phyloP scores from a whole-genome alignment of 306 rosid genomes.

The Pterocarpus macrocarpus region DNA sequence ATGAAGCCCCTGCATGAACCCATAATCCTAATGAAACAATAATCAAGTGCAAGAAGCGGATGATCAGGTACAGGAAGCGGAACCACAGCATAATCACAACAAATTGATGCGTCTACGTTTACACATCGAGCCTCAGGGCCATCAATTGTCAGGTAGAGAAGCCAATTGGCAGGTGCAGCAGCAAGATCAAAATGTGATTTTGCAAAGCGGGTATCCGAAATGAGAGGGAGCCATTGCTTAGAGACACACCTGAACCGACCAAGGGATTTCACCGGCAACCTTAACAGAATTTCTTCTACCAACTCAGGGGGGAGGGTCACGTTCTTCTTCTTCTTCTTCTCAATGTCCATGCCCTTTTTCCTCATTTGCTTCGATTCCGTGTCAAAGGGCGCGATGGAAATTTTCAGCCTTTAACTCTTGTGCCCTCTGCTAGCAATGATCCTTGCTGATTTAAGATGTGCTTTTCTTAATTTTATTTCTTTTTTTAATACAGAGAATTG shows the following conservation, averaged over 20 bases:
- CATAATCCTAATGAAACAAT: not conserved
- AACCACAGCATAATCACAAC: not conserved
- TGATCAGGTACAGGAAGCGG: too few species aligned
- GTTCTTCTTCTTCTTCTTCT: not conserved
- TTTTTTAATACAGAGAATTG: too few species aligned
- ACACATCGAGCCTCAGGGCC: not conserved
- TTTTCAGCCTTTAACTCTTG: too few species aligned
- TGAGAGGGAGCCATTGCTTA: slow-evolving; percentile 29
- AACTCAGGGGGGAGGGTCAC: not conserved
- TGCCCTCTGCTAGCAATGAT: too few species aligned
- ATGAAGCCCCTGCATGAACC: slow-evolving; percentile 15
- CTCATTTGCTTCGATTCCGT: too few species aligned
- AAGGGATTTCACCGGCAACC: slow-evolving; percentile 35
- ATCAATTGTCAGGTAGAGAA: too few species aligned
- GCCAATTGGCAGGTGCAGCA: not conserved
- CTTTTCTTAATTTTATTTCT: too few species aligned
- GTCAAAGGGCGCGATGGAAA: too few species aligned
- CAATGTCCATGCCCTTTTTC: too few species aligned
- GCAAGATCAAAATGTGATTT: not conserved
- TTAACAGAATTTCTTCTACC: not conserved
- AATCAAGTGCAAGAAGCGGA: too few species aligned
- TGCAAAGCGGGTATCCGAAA: slow-evolving; percentile 20
- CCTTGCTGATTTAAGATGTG: too few species aligned
- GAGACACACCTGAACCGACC: slow-evolving; percentile 7
- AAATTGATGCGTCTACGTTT: not conserved